Conservation (phyloP, 805 yeast genomes). For the Kluyveromyces nonfermentans region DNA sequence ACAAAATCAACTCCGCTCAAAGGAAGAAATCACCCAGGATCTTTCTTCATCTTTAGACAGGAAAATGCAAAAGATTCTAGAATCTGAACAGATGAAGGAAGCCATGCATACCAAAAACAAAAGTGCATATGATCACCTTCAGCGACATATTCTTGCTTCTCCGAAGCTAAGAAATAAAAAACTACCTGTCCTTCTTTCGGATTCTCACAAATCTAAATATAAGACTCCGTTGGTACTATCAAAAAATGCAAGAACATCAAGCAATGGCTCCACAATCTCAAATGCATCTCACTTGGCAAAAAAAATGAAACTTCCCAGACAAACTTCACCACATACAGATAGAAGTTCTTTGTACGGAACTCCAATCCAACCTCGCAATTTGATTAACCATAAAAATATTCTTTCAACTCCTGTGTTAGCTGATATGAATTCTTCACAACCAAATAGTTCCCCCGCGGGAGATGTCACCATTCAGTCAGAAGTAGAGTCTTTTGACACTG, state of each 20-base stretch:
- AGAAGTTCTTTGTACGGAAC: constrained; percentile 1
- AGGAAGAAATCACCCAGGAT: constrained; percentile 7
- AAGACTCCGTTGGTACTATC: constrained; percentile 19
- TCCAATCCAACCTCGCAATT: constrained; percentile 6
- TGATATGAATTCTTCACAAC: neutral
- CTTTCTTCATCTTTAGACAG: constrained; percentile 13
- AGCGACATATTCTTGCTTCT: constrained; percentile 23
- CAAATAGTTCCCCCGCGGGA: neutral
- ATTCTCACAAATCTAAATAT: constrained; percentile 16
- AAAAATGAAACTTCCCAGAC: constrained; percentile 12
- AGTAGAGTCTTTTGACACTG: neutral
- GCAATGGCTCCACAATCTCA: neutral
- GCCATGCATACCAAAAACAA: constrained; percentile 10
- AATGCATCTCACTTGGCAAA: constrained; percentile 23
- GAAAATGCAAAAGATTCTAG: constrained; percentile 21
- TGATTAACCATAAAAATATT: neutral
- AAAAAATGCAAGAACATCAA: neutral
- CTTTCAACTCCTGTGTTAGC: constrained; percentile 1
- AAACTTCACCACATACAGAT: constrained; percentile 1
- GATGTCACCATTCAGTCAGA: neutral
- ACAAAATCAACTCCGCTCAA: neutral
- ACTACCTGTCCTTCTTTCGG: constrained; percentile 25
- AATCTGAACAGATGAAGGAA: constrained; percentile 14
- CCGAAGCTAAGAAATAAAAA: constrained; percentile 22
- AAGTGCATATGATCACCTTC: constrained; percentile 24